Percentiles rank a stretch among this genome's conserved stretches.
phyloP scores from a whole-genome alignment of 2,329 filamentous ascomycete species.

The Colletotrichum sp. region DNA sequence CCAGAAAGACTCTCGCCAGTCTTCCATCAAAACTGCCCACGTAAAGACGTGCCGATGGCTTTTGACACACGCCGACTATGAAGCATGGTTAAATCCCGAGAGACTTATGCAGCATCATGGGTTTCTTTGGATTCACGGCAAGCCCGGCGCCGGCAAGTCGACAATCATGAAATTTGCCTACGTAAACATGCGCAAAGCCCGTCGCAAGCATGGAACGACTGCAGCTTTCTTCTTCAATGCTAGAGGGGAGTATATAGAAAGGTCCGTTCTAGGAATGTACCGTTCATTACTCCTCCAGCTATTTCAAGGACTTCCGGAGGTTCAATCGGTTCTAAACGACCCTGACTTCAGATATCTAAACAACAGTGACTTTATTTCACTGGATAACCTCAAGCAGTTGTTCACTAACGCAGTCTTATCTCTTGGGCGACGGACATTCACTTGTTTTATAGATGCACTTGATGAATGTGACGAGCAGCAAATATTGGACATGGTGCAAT shows the following conservation, averaged over 20 bases:
- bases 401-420: no score
- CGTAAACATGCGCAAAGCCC: conserved; percentile 9
- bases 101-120: background rate
- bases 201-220: background rate
- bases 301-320: background rate
- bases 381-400: no score
- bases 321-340: no score
- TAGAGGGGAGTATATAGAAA: conserved; percentile 5
- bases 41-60: conserved; percentile 26
- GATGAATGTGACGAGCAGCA: no score
- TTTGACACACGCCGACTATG: background rate
- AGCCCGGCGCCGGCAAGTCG: background rate
- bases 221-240: conserved; percentile 19
- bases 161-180: conserved; percentile 2
- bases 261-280: conserved; percentile 7
- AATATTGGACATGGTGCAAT: no score
- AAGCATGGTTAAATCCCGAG: conserved; percentile 6
- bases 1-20: conserved; percentile 13
- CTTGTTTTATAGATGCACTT: no score
- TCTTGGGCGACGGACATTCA: no score
- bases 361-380: no score
- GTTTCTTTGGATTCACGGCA: background rate
- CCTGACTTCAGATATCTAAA: no score
- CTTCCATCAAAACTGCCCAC: conserved; percentile 14
- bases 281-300: conserved; percentile 1